Conservation (phyloP, 768 basidiomycete species). For the Boletus edulis region DNA sequence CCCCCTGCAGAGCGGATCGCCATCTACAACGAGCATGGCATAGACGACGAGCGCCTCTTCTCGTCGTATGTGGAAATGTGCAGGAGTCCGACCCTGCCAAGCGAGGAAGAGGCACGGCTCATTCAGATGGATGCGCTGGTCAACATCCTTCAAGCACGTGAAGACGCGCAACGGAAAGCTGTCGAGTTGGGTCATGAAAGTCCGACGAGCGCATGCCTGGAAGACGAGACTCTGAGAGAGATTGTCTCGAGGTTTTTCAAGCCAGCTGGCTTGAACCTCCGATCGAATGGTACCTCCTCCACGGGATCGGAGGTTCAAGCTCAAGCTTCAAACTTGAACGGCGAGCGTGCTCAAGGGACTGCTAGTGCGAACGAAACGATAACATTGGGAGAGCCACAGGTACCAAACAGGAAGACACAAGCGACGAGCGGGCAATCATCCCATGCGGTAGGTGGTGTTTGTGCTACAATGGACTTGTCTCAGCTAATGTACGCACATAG, state of each 20-base stretch:
- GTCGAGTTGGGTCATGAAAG: constrained; percentile 25
- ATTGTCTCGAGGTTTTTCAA: constrained; percentile 35
- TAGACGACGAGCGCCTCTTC: constrained; percentile 51
- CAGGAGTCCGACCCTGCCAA: constrained; percentile 49
- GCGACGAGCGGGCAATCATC: neutral
- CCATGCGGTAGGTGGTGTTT: constrained; percentile 5
- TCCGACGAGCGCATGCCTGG: constrained; percentile 34
- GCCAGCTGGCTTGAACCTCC: constrained; percentile 12
- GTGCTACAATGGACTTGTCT: neutral
- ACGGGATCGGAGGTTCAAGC: constrained; percentile 19
- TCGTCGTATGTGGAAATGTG: constrained; percentile 53
- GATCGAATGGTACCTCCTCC: constrained; percentile 16
- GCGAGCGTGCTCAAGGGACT: neutral
- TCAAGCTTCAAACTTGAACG: constrained; percentile 14
- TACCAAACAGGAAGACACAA: constrained; percentile 1
- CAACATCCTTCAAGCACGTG: constrained; percentile 53
- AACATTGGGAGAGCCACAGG: constrained; percentile 5
- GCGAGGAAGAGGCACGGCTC: constrained; percentile 48
- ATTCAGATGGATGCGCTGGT: constrained; percentile 57
- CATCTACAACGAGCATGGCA: constrained; percentile 51
- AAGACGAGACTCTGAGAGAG: constrained; percentile 26
- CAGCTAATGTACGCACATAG: constrained; percentile 3
- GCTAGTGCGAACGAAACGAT: neutral
- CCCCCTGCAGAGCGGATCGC: constrained; percentile 51
- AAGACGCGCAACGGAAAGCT: constrained; percentile 41